These are phyloP conservation scores for Geosmithia morbida DNA, from an alignment of 2,329 filamentous ascomycete genomes.

Conservation along the genomic window DNA sequence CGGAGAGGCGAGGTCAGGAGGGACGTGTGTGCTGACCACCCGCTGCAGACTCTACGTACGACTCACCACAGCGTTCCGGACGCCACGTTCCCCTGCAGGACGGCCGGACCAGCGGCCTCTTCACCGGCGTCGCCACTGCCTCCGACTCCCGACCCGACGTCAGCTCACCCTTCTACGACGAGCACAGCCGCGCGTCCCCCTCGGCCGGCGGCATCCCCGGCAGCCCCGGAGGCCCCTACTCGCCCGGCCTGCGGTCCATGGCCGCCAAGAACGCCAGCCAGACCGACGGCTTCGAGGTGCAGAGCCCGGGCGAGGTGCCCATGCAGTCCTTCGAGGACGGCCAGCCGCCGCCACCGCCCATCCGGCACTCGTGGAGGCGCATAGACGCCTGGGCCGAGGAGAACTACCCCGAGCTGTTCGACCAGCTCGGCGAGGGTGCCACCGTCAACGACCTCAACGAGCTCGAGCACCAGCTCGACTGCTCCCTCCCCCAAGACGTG, in stretches of 20 bases:
- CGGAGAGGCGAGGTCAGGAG: background rate
- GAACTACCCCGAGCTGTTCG: constrained; percentile 86
- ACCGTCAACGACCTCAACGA: constrained; percentile 94
- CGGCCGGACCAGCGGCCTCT: constrained; percentile 56
- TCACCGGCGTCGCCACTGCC: constrained; percentile 81
- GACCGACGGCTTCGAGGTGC: constrained; percentile 53
- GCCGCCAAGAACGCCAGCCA: constrained; percentile 51
- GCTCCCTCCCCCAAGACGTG: constrained; percentile 83
- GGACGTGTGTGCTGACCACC: background rate
- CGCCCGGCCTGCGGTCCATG: constrained; percentile 75
- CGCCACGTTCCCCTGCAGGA: constrained; percentile 80
- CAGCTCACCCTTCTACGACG: constrained; percentile 63
- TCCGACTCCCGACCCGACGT: constrained; percentile 81
- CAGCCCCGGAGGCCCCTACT: constrained; percentile 63
- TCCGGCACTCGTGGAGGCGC: constrained; percentile 80
- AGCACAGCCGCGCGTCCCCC: constrained; percentile 40
- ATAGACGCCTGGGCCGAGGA: constrained; percentile 92
- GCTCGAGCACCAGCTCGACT: constrained; percentile 89
- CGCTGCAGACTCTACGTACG: constrained; percentile 66
- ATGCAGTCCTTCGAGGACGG: constrained; percentile 96
- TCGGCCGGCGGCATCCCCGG: constrained; percentile 33
- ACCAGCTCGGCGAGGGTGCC: constrained; percentile 84
- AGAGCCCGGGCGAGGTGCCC: constrained; percentile 70
- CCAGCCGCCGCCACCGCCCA: constrained; percentile 75
- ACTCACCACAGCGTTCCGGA: constrained; percentile 85